A percentile compares a stretch with the other conserved stretches of the same genome.
These are phyloP conservation scores for Aurifilum marmelostoma DNA, from an alignment of 2,329 filamentous ascomycete genomes.

Conservation along the genomic window DNA sequence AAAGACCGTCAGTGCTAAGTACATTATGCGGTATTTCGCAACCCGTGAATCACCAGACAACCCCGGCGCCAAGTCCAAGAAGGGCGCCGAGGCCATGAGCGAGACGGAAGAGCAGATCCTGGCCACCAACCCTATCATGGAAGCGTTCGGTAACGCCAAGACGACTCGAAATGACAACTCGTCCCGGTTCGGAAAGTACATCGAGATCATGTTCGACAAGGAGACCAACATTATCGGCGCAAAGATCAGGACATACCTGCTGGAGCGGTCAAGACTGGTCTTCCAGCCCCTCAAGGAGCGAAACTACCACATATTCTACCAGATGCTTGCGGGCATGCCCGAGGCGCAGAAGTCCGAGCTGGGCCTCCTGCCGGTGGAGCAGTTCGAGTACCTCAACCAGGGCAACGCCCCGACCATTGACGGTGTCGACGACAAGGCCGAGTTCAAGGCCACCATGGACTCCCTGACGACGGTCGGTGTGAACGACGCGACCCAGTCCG, in stretches of 20 bases:
- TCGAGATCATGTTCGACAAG: conserved; percentile 98
- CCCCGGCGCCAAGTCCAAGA: conserved; percentile 74
- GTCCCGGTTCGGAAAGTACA: conserved; percentile 98
- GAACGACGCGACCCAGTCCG: conserved; percentile 69
- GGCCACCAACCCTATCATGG: conserved; percentile 99
- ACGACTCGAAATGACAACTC: conserved; percentile 99
- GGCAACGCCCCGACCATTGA: conserved; percentile 89
- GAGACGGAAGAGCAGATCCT: conserved; percentile 98
- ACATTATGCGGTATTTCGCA: conserved; percentile 99
- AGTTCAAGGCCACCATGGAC: conserved; percentile 85
- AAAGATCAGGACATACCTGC: conserved; percentile 92
- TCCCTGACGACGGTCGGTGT: conserved; percentile 91
- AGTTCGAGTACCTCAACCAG: conserved; percentile 96
- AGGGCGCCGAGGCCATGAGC: conserved; percentile 82
- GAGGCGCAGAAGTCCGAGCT: conserved; percentile 81
- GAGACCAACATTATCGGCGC: conserved; percentile 96
- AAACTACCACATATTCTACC: conserved; percentile 99
- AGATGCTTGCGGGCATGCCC: conserved; percentile 89
- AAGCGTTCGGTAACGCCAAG: conserved; percentile 99
- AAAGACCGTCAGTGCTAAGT: conserved; percentile 99
- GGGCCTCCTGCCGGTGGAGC: conserved; percentile 77
- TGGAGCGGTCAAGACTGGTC: conserved; percentile 93
- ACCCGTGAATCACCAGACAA: conserved; percentile 93
- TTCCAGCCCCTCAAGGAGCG: conserved; percentile 97
- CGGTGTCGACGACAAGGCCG: conserved; percentile 92